Conservation (phyloP, 805 yeast species). For the Kazachstania kunashirensis region DNA sequence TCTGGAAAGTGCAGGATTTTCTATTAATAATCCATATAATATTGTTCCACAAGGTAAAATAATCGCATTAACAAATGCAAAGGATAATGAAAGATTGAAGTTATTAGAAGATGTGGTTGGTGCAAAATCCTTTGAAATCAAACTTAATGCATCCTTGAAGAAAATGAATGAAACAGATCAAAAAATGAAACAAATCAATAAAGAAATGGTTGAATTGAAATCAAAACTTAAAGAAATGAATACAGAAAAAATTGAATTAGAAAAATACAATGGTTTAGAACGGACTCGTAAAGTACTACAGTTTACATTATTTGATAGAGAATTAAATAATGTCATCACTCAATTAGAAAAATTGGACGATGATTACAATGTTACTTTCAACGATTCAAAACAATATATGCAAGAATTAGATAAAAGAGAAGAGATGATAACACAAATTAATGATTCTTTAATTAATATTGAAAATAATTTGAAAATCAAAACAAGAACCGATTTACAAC, state of each 20-base stretch:
- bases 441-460: conserved; percentile 37
- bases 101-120: conserved; percentile 90
- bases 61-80: conserved; percentile 79
- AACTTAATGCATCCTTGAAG: conserved; percentile 65
- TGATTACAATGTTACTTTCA: conserved; percentile 42
- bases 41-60: conserved; percentile 96
- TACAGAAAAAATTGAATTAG: conserved; percentile 67
- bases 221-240: conserved; percentile 69
- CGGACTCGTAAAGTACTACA: conserved; percentile 61
- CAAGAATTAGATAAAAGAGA: conserved; percentile 56
- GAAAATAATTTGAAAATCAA: conserved; percentile 43
- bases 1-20: conserved; percentile 86
- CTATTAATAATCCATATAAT: conserved; percentile 83
- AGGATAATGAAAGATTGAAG: conserved; percentile 69
- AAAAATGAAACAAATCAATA: conserved; percentile 64
- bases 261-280: conserved; percentile 57
- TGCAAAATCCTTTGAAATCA: conserved; percentile 79
- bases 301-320: conserved; percentile 68
- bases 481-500: conserved; percentile 43
- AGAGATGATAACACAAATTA: conserved; percentile 35
- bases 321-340: conserved; percentile 49
- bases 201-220: conserved; percentile 59
- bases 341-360: conserved; percentile 53
- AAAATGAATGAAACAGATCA: conserved; percentile 67
- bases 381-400: conserved; percentile 45